Evolutionary conservation across 495 filamentous ascomycete species (phyloP).

Genomic region (Aspergillus ostianus): DNA sequence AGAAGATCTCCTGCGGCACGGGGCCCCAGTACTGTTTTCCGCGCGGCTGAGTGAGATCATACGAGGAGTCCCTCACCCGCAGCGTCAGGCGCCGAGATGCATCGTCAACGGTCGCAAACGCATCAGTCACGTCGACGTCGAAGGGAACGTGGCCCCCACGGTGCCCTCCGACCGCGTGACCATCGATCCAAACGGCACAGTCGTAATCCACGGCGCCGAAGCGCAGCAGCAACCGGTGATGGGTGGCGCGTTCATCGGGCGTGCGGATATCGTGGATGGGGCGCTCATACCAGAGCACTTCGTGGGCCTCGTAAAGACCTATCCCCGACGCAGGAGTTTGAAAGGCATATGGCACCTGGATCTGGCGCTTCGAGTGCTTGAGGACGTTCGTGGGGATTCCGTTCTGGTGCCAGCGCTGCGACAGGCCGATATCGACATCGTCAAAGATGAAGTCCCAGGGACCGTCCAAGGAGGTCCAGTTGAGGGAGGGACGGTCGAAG

Average conservation of each 20-base stretch:
- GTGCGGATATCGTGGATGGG: slow-evolving; percentile 46
- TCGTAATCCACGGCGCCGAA: slow-evolving; percentile 42
- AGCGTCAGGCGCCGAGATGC: slow-evolving; percentile 23
- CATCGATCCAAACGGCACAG: slow-evolving; percentile 35
- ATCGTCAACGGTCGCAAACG: slow-evolving; percentile 3
- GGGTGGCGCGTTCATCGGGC: slow-evolving; percentile 12
- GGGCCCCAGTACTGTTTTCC: slow-evolving; percentile 43
- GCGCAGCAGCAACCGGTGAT: slow-evolving; percentile 28
- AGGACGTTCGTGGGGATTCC: slow-evolving; percentile 22
- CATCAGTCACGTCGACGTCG: slow-evolving; percentile 34
- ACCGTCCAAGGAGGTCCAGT: slow-evolving; percentile 54
- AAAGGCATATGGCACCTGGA: slow-evolving; percentile 58
- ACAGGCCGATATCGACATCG: slow-evolving; percentile 50
- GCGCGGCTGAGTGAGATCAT: slow-evolving; percentile 37
- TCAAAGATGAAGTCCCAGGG: slow-evolving; percentile 59
- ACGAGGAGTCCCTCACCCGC: slow-evolving; percentile 32
- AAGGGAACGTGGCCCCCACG: slow-evolving; percentile 40
- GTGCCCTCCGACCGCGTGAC: slow-evolving; percentile 24
- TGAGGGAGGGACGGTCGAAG: slow-evolving; percentile 48
- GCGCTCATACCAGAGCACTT: slow-evolving; percentile 61
- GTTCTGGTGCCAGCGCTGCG: slow-evolving; percentile 29
- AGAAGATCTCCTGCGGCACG: slow-evolving; percentile 41
- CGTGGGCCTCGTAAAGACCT: slow-evolving; percentile 52
- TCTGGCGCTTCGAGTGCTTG: slow-evolving; percentile 33
- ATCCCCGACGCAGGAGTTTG: slow-evolving; percentile 57